Evolutionary conservation across 768 basidiomycete species (phyloP).

Genomic region (Collybiopsis confluens): DNA sequence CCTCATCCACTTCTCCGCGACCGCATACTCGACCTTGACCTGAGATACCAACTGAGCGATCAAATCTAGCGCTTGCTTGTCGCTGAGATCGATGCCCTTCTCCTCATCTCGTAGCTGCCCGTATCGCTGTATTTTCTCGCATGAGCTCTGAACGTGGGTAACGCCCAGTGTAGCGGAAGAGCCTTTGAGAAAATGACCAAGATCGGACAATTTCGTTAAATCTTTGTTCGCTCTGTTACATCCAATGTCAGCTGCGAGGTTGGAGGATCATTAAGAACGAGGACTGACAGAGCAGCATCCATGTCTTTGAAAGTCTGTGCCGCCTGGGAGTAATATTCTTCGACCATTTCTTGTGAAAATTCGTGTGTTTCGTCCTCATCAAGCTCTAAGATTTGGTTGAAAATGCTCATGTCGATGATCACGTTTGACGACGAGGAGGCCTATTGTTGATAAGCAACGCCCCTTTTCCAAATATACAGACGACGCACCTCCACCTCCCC

Average conservation of each 20-base stretch:
- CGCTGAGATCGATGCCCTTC: constrained; percentile 32
- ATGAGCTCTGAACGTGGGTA: constrained; percentile 72
- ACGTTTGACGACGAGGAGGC: constrained; percentile 8
- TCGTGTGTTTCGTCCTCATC: constrained; percentile 69
- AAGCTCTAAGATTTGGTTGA: constrained; percentile 85
- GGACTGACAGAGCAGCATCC: constrained; percentile 72
- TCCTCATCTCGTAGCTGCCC: constrained; percentile 66
- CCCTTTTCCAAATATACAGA: not conserved
- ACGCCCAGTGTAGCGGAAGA: constrained; percentile 94
- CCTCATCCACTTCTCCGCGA: constrained; percentile 67
- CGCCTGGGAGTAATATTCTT: constrained; percentile 81
- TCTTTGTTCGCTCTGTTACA: constrained; percentile 49
- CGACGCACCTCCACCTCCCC: not conserved
- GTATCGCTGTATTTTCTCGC: constrained; percentile 89
- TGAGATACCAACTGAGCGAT: constrained; percentile 53
- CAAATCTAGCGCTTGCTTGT: constrained; percentile 48
- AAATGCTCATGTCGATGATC: constrained; percentile 75
- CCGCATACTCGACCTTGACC: constrained; percentile 64
- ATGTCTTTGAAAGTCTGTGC: constrained; percentile 71
- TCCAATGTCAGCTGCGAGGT: constrained; percentile 7
- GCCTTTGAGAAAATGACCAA: constrained; percentile 96
- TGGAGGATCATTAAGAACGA: constrained; percentile 9
- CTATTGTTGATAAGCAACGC: not conserved
- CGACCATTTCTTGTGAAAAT: constrained; percentile 77
- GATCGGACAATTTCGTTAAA: constrained; percentile 58